phyloP scores from a whole-genome alignment of 2,329 filamentous ascomycete species.

The Graphium sp. region DNA sequence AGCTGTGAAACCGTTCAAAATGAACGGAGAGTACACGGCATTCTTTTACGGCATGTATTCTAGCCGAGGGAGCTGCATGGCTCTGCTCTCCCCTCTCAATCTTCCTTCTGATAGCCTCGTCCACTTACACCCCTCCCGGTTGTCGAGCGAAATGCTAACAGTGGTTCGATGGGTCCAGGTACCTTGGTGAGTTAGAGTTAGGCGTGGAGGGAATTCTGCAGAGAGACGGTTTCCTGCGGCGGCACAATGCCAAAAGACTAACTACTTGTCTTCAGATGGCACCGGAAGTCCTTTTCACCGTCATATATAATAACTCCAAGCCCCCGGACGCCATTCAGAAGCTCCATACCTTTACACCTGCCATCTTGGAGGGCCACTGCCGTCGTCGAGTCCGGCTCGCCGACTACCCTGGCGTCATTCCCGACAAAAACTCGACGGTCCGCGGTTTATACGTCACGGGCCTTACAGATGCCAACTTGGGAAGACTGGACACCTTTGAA shows the following conservation, averaged over 20 bases:
- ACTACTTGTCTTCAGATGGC: conserved; percentile 41
- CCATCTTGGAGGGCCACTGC: conserved; percentile 56
- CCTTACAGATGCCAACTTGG: conserved; percentile 60
- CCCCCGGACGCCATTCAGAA: conserved; percentile 30
- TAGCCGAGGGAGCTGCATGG: no score
- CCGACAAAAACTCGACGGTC: conserved; percentile 38
- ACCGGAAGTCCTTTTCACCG: conserved; percentile 70
- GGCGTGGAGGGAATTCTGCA: no score
- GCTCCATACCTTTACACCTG: conserved; percentile 51
- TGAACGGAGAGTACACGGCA: conserved; percentile 25
- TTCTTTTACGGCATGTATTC: conserved; percentile 39
- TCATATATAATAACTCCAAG: conserved; percentile 48
- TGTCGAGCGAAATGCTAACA: conserved; percentile 3
- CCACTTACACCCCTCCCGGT: no score
- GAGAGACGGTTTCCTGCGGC: neutral
- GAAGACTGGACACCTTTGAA: conserved; percentile 67
- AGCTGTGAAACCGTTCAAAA: conserved; percentile 8
- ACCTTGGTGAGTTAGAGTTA: conserved; percentile 19
- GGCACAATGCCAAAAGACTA: conserved; percentile 8
- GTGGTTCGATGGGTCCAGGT: conserved; percentile 13
- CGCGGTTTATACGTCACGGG: conserved; percentile 64
- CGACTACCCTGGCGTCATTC: conserved; percentile 70
- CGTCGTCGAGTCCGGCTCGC: conserved; percentile 50
- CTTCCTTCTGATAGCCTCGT: no score
- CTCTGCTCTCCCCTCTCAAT: no score